phyloP scores from a whole-genome alignment of 2,329 filamentous ascomycete species.

The Alternaria ventricosa region DNA sequence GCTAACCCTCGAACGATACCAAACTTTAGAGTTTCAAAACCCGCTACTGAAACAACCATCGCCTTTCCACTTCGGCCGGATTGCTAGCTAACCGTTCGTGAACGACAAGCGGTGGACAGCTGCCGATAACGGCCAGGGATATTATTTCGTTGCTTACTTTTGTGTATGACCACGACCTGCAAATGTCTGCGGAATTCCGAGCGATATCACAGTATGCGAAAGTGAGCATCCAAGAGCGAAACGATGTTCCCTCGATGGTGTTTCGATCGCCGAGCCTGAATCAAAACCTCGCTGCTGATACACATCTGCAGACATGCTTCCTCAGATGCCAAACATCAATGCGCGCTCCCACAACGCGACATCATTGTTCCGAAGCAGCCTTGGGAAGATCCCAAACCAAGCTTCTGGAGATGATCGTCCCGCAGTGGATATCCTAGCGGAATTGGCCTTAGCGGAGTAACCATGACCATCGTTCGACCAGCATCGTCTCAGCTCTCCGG shows the following conservation, averaged over 20 bases:
- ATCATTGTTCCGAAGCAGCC: slow-evolving; percentile 24
- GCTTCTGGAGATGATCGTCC: slow-evolving; percentile 30
- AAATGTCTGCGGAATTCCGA: not conserved
- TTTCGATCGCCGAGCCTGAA: slow-evolving; percentile 39
- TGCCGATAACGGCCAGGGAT: not conserved
- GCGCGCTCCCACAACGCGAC: slow-evolving; percentile 23
- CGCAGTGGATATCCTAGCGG: slow-evolving; percentile 19
- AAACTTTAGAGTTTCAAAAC: slow-evolving; percentile 38
- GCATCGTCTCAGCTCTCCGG: slow-evolving; percentile 31
- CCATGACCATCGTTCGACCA: slow-evolving; percentile 33
- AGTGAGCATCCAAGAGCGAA: not conserved
- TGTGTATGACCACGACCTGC: not conserved
- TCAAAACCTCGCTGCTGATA: slow-evolving; percentile 34
- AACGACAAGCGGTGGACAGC: not conserved
- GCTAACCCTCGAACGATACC: slow-evolving; percentile 25
- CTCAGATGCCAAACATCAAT: slow-evolving; percentile 43
- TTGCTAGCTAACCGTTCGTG: slow-evolving; percentile 2
- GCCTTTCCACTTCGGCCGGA: slow-evolving; percentile 1
- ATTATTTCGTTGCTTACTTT: not conserved
- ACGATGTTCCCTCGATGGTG: slow-evolving; percentile 8
- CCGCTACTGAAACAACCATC: slow-evolving; percentile 23
- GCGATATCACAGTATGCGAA: not conserved
- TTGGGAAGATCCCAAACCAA: slow-evolving; percentile 7
- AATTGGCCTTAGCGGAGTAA: slow-evolving; percentile 10
- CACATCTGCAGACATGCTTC: slow-evolving; percentile 20